A percentile compares a stretch with the other conserved stretches of the same genome.
Conservation (phyloP, 768 basidiomycete species). For the Xanthoconium stramineum region DNA sequence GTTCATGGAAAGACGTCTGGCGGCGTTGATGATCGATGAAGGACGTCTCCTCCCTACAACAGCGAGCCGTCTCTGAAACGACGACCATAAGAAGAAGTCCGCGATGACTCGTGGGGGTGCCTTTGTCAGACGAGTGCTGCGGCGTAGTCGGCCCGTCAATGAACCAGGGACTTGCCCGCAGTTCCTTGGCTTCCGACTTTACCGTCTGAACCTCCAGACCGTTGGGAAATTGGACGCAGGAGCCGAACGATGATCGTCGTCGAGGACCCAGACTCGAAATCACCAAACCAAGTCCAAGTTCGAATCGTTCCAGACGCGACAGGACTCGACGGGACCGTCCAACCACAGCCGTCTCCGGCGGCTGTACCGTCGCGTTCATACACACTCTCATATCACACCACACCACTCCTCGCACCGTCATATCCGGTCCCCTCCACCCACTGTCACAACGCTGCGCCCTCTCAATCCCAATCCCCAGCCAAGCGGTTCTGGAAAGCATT, state of each 20-base stretch:
- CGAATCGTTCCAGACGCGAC: neutral
- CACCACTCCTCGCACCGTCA: conserved; percentile 9
- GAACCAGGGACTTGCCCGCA: too few species aligned
- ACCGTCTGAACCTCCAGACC: too few species aligned
- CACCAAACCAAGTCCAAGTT: neutral
- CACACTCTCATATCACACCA: conserved; percentile 7
- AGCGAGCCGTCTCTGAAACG: too few species aligned
- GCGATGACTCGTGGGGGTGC: too few species aligned
- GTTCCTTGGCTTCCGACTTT: too few species aligned
- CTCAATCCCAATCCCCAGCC: neutral
- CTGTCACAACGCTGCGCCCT: neutral
- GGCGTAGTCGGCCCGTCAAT: too few species aligned
- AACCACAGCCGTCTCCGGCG: neutral
- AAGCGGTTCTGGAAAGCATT: conserved; percentile 17
- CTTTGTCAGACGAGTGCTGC: too few species aligned
- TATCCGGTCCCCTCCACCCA: conserved; percentile 1
- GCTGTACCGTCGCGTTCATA: neutral
- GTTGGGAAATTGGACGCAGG: too few species aligned
- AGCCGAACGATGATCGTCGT: neutral
- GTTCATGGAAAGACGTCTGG: too few species aligned
- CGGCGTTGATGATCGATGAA: too few species aligned
- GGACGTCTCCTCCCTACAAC: too few species aligned
- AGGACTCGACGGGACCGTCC: conserved; percentile 1
- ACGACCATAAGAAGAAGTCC: too few species aligned
- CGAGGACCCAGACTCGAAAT: neutral